Conservation (phyloP, 192 early-diverging fungal species). For the Umbelopsis sp. region DNA sequence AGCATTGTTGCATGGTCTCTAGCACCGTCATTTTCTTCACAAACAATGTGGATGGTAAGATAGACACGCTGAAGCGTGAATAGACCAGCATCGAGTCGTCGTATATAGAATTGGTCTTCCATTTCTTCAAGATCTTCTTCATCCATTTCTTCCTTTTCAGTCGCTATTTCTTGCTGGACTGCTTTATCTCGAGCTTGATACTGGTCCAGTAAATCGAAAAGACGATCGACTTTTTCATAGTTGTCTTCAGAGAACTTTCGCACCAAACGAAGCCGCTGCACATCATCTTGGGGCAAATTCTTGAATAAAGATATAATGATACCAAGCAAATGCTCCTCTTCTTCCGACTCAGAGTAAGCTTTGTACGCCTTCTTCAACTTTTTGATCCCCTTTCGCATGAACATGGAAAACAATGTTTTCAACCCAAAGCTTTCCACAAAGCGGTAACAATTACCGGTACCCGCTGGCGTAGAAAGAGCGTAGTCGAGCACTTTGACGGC, state of each 20-base stretch:
- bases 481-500: constrained; percentile 89
- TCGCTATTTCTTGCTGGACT: constrained; percentile 59
- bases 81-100: constrained; percentile 76
- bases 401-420: constrained; percentile 82
- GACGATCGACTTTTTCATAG: constrained; percentile 81
- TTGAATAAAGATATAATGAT: constrained; percentile 83
- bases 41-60: constrained; percentile 67
- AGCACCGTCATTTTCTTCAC: constrained; percentile 50
- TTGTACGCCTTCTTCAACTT: constrained; percentile 82
- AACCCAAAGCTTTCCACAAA: constrained; percentile 86
- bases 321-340: constrained; percentile 65
- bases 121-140: constrained; percentile 63
- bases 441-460: constrained; percentile 57
- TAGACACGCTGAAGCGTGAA: constrained; percentile 80
- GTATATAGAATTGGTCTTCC: constrained; percentile 67
- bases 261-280: constrained; percentile 70
- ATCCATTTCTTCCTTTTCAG: constrained; percentile 50
- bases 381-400: constrained; percentile 83
- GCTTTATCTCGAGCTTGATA: constrained; percentile 66
- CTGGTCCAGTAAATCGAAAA: constrained; percentile 74
- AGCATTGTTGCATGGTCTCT: constrained; percentile 19
- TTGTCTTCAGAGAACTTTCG: constrained; percentile 84
- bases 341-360: constrained; percentile 74
- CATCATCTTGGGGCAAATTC: constrained; percentile 59
- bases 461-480: constrained; percentile 60